These are phyloP conservation scores for Macadamia tetraphylla DNA, from an alignment of 164 flowering plant species.

Conservation along the genomic window DNA sequence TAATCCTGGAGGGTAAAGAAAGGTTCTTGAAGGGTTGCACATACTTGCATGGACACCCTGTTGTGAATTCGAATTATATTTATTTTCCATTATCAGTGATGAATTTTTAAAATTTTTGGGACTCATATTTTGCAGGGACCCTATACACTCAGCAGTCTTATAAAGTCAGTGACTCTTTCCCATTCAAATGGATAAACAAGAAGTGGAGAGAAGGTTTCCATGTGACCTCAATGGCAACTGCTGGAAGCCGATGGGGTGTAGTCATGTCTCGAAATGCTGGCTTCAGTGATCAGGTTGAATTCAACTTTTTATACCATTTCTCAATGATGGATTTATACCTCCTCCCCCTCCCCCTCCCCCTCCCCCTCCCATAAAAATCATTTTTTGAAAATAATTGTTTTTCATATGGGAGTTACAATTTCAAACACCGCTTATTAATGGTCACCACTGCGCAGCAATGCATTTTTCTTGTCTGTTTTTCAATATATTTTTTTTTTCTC, in stretches of 20 bases:
- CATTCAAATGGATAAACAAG: constrained; percentile 88
- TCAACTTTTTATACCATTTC: constrained; percentile 2
- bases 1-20: no score
- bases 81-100: no score
- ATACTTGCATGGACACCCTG: no score
- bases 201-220: constrained; percentile 90
- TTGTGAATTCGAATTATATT: no score
- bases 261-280: constrained; percentile 95
- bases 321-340: no score
- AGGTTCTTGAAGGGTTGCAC: no score
- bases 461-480: no score
- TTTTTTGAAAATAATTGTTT: neutral
- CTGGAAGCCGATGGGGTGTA: constrained; percentile 88
- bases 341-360: neutral
- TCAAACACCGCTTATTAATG: no score
- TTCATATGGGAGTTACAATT: no score
- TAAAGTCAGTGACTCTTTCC: constrained; percentile 87
- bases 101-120: neutral
- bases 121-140: constrained; percentile 44
- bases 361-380: no score
- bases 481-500: no score
- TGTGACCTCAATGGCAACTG: constrained; percentile 92
- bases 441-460: no score
- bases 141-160: constrained; percentile 84
- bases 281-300: constrained; percentile 70